Base-by-base conservation (phyloP, 805 yeast species). In the Ogataea degrootiae region DNA sequence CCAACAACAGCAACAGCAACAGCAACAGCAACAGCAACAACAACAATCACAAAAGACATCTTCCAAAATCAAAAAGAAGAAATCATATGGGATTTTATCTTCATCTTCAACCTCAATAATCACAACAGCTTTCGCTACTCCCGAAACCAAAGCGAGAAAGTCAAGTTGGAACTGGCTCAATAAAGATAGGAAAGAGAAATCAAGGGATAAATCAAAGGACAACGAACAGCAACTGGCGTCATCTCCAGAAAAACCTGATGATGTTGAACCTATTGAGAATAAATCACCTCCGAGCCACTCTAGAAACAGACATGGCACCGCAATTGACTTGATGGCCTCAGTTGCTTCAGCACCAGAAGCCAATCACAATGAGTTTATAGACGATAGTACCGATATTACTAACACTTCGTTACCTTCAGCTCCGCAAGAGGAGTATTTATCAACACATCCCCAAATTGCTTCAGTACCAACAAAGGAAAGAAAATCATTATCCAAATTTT, bases 261-360 rank as follows among this genome's bases (percentile, higher is more conserved):
- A 26, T 6, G 31, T 26, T 9, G 31, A 26, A 2, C 7, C 31
- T 26, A 26, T 26, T 26, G 31, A 26, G 31, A 54, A 49, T 4
- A 50, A 43, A 19, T 52, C 55, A 3, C 57, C 58, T n/a, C 52
- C 56, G 15, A 50, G 51, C 41, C 67, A 62, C 44, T 46, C 60
- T 7, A 43, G 65, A 29, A 62, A 61, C 34, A 54, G 67, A 46
- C 66, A 62, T 41, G 66, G 66, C 5, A 54, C 59, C 6, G 59
- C 58, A 11, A 43, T 45, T n/a, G 50, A 45, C n/a, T 39, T 43
- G 14, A 37, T 39, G 23, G 34, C 14, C 4, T 15, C 43, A 19
- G 9, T 35, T 9, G 35, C 34, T 12, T 23, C 35, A 6, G 29
- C 37, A 15, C 17, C 51, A 11, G 34, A 34, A 5, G 34, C 44